phyloP scores from a whole-genome alignment of 371 early-diverging fungal species.

The Mucor indicus region DNA sequence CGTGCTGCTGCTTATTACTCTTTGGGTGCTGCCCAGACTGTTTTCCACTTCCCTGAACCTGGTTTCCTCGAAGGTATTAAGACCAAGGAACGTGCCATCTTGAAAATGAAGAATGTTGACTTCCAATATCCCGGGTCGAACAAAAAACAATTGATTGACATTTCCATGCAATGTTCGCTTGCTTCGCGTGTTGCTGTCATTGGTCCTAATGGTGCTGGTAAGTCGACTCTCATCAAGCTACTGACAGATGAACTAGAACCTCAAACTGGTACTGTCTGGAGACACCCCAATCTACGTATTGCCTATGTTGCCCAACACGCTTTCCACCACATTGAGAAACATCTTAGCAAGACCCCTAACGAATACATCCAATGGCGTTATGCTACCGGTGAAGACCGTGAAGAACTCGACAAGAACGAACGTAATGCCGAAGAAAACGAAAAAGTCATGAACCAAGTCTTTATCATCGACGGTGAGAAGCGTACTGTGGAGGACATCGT shows the following conservation, averaged over 20 bases:
- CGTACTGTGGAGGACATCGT: conserved; percentile 56
- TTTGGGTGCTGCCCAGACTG: conserved; percentile 52
- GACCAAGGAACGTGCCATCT: conserved; percentile 67
- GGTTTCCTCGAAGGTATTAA: conserved; percentile 73
- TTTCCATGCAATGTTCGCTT: conserved; percentile 62
- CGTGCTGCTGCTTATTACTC: conserved; percentile 77
- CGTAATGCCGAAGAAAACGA: conserved; percentile 64
- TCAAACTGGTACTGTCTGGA: conserved; percentile 41
- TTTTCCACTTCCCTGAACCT: conserved; percentile 68
- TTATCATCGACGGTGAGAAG: conserved; percentile 64
- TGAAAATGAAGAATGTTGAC: conserved; percentile 61
- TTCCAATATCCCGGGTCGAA: conserved; percentile 68
- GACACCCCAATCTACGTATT: conserved; percentile 64
- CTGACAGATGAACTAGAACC: conserved; percentile 64
- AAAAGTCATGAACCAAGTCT: conserved; percentile 60
- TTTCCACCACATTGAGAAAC: conserved; percentile 74
- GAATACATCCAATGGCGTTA: conserved; percentile 74
- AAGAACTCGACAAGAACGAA: conserved; percentile 61
- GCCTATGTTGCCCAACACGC: conserved; percentile 83
- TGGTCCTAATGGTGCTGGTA: conserved; percentile 77
- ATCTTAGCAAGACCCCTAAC: conserved; percentile 65
- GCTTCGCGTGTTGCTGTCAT: conserved; percentile 70
- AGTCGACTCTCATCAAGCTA: conserved; percentile 79
- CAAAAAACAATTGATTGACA: conserved; percentile 49
- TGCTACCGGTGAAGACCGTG: conserved; percentile 67